phyloP scores from a whole-genome alignment of 345 rosid genomes.

The Populus deltoides region DNA sequence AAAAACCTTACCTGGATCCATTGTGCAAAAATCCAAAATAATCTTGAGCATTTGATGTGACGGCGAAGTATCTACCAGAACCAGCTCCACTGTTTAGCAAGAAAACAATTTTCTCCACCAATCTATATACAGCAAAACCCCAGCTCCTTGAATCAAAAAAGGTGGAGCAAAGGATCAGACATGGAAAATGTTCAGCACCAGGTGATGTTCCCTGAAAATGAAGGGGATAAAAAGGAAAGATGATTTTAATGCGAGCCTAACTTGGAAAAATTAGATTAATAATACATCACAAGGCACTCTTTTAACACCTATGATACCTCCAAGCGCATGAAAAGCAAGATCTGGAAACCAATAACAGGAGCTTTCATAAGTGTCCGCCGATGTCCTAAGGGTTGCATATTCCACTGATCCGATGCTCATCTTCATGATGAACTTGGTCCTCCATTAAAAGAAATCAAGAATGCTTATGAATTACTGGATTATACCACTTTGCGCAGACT shows the following conservation, averaged over 20 bases:
- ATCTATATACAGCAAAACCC: constrained; percentile 58
- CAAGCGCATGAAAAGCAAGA: constrained; percentile 80
- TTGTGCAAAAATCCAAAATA: constrained; percentile 66
- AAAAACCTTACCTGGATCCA: constrained; percentile 66
- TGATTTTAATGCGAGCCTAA: constrained; percentile 2
- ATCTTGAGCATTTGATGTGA: constrained; percentile 56
- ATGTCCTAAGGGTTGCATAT: constrained; percentile 70
- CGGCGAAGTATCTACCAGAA: constrained; percentile 42
- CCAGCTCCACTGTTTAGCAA: constrained; percentile 39
- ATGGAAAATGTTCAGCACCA: constrained; percentile 58
- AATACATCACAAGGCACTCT: constrained; percentile 1
- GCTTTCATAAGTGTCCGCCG: constrained; percentile 91
- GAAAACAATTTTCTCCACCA: constrained; percentile 58
- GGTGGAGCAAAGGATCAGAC: constrained; percentile 61
- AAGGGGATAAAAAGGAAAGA: not conserved
- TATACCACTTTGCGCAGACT: constrained; percentile 83
- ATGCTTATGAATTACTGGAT: constrained; percentile 79
- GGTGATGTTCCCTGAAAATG: constrained; percentile 70
- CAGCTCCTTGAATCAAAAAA: constrained; percentile 79
- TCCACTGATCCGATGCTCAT: constrained; percentile 41
- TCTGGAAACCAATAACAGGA: constrained; percentile 65
- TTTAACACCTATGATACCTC: constrained; percentile 49
- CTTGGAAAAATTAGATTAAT: not conserved
- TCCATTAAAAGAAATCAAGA: constrained; percentile 28
- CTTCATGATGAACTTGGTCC: constrained; percentile 68